Base-by-base conservation (phyloP, 352 stramenopile genomes). In the Globisporangium irregulare region DNA sequence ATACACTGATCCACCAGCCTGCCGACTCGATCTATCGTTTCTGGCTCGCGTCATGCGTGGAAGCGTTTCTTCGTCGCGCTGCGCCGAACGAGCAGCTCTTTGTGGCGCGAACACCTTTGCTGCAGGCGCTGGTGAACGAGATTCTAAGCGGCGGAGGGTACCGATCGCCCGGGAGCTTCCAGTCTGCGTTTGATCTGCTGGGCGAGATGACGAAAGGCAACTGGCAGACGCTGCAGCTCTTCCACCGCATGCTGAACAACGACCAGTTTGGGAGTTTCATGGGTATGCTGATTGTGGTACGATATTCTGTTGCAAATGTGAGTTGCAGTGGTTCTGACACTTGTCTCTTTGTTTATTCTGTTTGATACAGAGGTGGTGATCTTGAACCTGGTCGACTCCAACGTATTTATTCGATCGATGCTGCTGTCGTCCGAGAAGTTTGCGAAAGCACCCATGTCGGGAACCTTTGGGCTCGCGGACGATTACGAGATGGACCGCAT, bases 191-290 rank as follows among this genome's bases (percentile, higher is more conserved):
- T 70, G 97, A 99, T 76, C 71, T 99, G 36, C 77, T 99, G 1
- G 96, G 96, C 22, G 96, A 99, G 64, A 93, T 99, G 72, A 95
- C 91, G 41, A 99, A 99, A 82, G 87, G 94, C 38, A 98, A 98
- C 70, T 76, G 74, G 71, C 73, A 92, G 67, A 94, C 97, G 7
- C 70, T 98, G n/a, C 77, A 90, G 64, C 77, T 98, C 15, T 89
- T 99, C 55, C 88, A 98, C 43, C 77, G 65, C n/a, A 66, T 85
- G 64, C 75, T 99, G 20, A 90, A 80, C 62, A 89, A 97, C 68
- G 77, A 86, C n/a, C 85, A 94, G 41, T 98, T 98, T 64, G 79
- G 86, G 20, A 81, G 81, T 25, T 91, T 98, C 36, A 97, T 98
- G 90, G 84, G 84, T 89, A 78, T 67, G 81, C 86, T 2, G 8